A percentile compares a stretch with the other conserved stretches of the same genome.
Evolutionary conservation across 2,329 filamentous ascomycete species (phyloP).

Genomic region (Neodidymelliopsis sp.): DNA sequence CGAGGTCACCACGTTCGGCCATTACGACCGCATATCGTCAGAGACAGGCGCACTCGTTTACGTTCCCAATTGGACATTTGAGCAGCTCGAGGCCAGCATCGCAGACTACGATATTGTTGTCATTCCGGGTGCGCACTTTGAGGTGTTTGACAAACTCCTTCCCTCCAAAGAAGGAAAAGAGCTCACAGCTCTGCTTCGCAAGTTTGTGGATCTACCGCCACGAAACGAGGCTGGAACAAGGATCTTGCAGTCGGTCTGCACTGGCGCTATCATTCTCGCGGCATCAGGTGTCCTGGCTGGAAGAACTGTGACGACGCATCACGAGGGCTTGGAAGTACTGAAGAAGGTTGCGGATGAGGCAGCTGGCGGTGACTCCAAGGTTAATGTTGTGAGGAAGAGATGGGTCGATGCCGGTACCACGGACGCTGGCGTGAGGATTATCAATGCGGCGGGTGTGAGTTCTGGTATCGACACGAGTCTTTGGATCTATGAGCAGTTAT

Average conservation of each 20-base stretch:
- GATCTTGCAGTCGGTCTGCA: constrained; percentile 52
- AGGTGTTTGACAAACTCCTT: constrained; percentile 35
- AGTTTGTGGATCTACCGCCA: constrained; percentile 32
- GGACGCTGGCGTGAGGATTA: constrained; percentile 41
- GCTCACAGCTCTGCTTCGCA: constrained; percentile 28
- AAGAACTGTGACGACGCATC: constrained; percentile 51
- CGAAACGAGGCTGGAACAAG: constrained; percentile 34
- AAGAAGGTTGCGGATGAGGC: constrained; percentile 40
- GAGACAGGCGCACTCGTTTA: constrained; percentile 38
- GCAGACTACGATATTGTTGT: constrained; percentile 50
- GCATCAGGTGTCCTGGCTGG: constrained; percentile 47
- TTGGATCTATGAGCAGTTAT: constrained; percentile 36
- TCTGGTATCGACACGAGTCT: constrained; percentile 44
- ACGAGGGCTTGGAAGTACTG: constrained; percentile 37
- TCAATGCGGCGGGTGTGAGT: constrained; percentile 46
- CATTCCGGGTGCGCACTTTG: constrained; percentile 47
- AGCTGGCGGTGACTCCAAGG: constrained; percentile 35
- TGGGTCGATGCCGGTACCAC: constrained; percentile 45
- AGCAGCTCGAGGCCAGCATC: constrained; percentile 36
- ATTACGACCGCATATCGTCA: constrained; percentile 31
- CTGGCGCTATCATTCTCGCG: constrained; percentile 49
- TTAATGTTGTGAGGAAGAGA: constrained; percentile 37
- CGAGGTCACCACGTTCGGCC: constrained; percentile 45
- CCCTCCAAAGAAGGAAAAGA: constrained; percentile 27
- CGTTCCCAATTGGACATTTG: constrained; percentile 40